Evolutionary conservation across 148 eudicot species (phyloP).

Genomic region (Polygonum maritimum): DNA sequence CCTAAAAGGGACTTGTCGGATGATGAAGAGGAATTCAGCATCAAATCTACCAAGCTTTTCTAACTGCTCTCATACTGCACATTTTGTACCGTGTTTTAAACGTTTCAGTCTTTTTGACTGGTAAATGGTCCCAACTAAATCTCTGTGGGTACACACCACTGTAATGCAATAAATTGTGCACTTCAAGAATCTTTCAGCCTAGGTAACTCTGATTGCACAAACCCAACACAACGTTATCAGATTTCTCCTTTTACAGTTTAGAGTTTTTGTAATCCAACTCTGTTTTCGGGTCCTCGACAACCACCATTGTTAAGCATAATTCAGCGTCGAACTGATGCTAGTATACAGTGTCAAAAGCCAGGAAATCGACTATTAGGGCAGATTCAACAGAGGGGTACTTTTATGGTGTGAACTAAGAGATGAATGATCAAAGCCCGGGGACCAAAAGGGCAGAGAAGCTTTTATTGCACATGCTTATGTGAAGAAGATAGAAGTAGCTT

Average conservation of each 20-base stretch:
- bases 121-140: not conserved
- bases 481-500: not conserved
- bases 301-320: not conserved
- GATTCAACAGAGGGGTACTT: too few relatives aligned
- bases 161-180: not conserved
- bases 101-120: not conserved
- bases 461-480: not conserved
- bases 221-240: not conserved
- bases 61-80: not conserved
- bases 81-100: not conserved
- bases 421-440: too few relatives aligned
- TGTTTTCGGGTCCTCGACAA: not conserved
- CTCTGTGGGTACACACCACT: not conserved
- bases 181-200: not conserved
- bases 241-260: not conserved
- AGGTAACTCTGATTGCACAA: not conserved
- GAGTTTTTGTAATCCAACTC: not conserved
- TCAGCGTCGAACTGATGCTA: too few relatives aligned
- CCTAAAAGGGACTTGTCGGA: constrained; percentile 2
- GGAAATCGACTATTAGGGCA: too few relatives aligned
- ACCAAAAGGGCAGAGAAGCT: not conserved
- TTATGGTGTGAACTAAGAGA: too few relatives aligned
- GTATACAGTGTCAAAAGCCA: too few relatives aligned
- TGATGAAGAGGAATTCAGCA: not conserved
- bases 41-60: not conserved